Evolutionary conservation across 2,329 filamentous ascomycete genomes (phyloP), one percentile per base, ranked within the genome.

Genomic region (Trichoderma sp.): DNA sequence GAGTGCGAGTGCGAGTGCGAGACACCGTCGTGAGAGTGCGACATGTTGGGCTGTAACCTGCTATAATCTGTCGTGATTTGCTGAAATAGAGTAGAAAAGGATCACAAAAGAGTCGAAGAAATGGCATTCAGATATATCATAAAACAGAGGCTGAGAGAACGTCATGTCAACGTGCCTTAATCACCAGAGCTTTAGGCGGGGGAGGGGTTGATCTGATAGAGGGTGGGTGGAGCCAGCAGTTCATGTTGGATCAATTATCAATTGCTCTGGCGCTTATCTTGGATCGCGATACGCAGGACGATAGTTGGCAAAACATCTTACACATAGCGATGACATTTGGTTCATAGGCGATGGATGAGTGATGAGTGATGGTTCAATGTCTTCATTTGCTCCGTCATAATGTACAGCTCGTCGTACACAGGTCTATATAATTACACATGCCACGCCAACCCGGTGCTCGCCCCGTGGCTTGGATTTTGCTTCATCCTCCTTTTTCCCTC

Each of bases 1-100:
- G 85, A 83, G 42, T 48, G 42, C 9, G 42, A 48, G 42, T 48
- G 42, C 9, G 42, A 48, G 76, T 89, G 88, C 37, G 84, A 83
- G 56, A 82, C 83, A 71, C 80, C 82, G 67, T 87, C 86, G 78
- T 90, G 87, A 22, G 83, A 81, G 74, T 69, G 67, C 22, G 67
- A 63, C 67, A 68, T 68, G 53, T 7, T 68, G 39, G 29, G 5
- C 32, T 32, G 8, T 34, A 10, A 32, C 19, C 9, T 22, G n/a
- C 15, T 34, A n/a, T 7, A 5, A 3, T 12, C 1, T 32, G 50
- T n/a, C 4, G 52, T n/a, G 10, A 9, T 35, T 17, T 45, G 9
- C 12, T n/a, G 12, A 7, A 22, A 19, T 37, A 10, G 1, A 22
- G 15, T 5, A 22, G 50, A 19, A 56, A 29, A 25, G 6, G 10